Conservation (phyloP, 169 alveolate species). For the Cryptosporidium canis region DNA sequence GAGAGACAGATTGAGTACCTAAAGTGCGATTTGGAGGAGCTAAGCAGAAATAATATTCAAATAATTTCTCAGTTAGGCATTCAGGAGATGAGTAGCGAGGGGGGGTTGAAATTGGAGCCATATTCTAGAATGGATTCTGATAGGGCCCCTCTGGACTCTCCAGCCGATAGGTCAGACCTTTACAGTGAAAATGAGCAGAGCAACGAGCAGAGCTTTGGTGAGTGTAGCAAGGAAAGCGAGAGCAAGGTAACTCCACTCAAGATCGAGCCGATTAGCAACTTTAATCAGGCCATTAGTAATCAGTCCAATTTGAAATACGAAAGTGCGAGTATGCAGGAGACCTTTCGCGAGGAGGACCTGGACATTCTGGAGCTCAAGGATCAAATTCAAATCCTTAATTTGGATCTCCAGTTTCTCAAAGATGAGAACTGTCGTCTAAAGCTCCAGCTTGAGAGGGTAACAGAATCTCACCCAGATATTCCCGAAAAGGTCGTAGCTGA, state of each 20-base stretch:
- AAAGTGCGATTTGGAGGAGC: neutral
- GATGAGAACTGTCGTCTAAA: slow-evolving; percentile 43
- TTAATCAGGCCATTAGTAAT: neutral
- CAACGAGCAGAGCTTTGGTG: neutral
- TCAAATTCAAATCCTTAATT: slow-evolving; percentile 27
- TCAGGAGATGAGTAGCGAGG: neutral
- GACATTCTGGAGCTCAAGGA: slow-evolving; percentile 37
- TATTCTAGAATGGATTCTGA: neutral
- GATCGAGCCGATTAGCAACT: slow-evolving; percentile 2
- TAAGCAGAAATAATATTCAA: neutral
- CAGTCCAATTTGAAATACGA: neutral
- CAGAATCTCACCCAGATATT: neutral
- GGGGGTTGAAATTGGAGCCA: neutral
- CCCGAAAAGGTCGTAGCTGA: neutral
- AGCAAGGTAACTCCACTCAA: neutral
- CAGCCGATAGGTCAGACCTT: neutral
- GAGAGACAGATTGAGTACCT: slow-evolving; percentile 3
- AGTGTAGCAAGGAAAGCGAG: neutral
- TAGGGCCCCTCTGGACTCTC: neutral
- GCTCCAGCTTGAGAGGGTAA: neutral
- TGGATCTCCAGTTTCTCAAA: neutral
- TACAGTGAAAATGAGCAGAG: neutral
- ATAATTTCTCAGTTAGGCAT: neutral
- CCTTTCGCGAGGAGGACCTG: slow-evolving; percentile 1
- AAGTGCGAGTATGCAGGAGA: neutral